Evolutionary conservation across 2,329 filamentous ascomycete genomes (phyloP).

Genomic region (Colletotrichum filicis): DNA sequence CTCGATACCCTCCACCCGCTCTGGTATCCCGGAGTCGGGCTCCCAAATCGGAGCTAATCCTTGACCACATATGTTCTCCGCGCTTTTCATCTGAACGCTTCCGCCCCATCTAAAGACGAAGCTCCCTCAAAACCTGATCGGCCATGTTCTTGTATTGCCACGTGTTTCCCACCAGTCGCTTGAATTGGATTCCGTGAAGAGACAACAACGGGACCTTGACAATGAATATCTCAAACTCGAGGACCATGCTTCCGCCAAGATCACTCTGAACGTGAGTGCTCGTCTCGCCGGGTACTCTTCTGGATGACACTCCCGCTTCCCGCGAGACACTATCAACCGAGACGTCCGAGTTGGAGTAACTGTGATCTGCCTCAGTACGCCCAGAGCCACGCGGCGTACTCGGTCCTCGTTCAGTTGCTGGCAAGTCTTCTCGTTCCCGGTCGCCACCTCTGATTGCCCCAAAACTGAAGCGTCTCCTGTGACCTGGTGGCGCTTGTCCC

Average conservation of each 20-base stretch:
- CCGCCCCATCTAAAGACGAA: constrained; percentile 71
- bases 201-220: constrained; percentile 96
- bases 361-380: constrained; percentile 69
- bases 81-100: not conserved
- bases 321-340: constrained; percentile 79
- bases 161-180: constrained; percentile 93
- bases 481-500: constrained; percentile 61
- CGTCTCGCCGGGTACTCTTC: constrained; percentile 82
- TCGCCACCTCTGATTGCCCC: constrained; percentile 72
- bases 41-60: not conserved
- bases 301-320: constrained; percentile 61
- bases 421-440: constrained; percentile 77
- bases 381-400: constrained; percentile 56
- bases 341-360: constrained; percentile 87
- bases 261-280: constrained; percentile 93
- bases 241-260: constrained; percentile 82
- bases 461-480: constrained; percentile 86
- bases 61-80: not conserved
- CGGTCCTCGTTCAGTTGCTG: constrained; percentile 61
- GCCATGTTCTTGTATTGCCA: constrained; percentile 99
- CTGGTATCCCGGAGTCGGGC: not conserved
- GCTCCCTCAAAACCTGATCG: constrained; percentile 88
- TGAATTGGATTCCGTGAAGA: constrained; percentile 97
- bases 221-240: constrained; percentile 96
- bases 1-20: not conserved